phyloP scores from a whole-genome alignment of 2,329 filamentous ascomycete genomes.

The Microascus cirrosus region DNA sequence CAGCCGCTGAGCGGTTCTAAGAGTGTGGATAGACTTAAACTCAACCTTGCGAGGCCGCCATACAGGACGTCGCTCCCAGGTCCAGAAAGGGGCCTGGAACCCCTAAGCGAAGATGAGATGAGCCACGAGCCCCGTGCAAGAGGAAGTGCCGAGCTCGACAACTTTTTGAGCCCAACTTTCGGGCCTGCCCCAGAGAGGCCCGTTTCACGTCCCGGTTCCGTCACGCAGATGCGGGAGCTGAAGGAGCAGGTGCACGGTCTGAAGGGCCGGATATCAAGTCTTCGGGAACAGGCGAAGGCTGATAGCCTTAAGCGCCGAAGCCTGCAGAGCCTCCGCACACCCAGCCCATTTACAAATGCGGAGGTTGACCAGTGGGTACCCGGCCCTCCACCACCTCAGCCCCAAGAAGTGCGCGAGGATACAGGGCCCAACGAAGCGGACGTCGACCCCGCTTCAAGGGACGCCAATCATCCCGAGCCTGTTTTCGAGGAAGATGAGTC shows the following conservation, averaged over 20 bases:
- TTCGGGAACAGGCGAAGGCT: slow-evolving; percentile 68
- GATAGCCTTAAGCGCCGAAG: slow-evolving; percentile 71
- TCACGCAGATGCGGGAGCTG: slow-evolving; percentile 60
- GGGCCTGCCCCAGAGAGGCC: slow-evolving; percentile 31
- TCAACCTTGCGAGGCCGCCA: slow-evolving; percentile 11
- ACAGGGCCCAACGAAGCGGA: slow-evolving; percentile 15
- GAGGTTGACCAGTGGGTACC: slow-evolving; percentile 38
- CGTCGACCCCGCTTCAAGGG: background rate
- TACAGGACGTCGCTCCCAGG: slow-evolving; percentile 26
- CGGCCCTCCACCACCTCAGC: slow-evolving; percentile 19
- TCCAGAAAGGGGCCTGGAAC: slow-evolving; percentile 34
- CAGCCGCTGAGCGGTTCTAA: slow-evolving; percentile 32
- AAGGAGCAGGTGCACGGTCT: slow-evolving; percentile 79
- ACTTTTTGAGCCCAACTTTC: slow-evolving; percentile 32
- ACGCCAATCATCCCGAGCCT: background rate
- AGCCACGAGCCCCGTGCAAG: slow-evolving; percentile 15
- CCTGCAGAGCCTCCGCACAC: slow-evolving; percentile 61
- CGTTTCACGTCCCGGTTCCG: slow-evolving; percentile 56
- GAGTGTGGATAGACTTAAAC: slow-evolving; percentile 26
- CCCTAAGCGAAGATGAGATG: slow-evolving; percentile 41
- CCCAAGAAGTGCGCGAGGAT: slow-evolving; percentile 11
- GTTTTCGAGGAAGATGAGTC: slow-evolving; percentile 14
- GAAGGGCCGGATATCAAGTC: slow-evolving; percentile 70
- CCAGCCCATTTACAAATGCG: slow-evolving; percentile 70
- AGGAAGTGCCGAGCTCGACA: slow-evolving; percentile 18